phyloP scores from a whole-genome alignment of 2,329 filamentous ascomycete species.

The Colletotrichum sp. region DNA sequence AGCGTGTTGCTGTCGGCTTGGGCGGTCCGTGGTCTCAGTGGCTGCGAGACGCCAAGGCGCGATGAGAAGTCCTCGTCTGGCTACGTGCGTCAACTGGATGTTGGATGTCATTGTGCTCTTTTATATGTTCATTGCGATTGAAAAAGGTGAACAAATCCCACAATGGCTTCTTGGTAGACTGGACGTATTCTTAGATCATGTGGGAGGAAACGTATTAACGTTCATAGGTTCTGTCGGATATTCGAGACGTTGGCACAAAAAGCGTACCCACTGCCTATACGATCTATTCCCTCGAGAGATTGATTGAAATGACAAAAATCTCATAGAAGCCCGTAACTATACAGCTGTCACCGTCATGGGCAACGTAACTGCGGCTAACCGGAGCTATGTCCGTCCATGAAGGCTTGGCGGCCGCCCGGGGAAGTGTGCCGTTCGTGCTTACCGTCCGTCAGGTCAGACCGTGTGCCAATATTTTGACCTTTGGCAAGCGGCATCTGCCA shows the following conservation, averaged over 20 bases:
- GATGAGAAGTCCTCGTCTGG: background rate
- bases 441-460: background rate
- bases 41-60: background rate
- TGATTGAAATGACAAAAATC: background rate
- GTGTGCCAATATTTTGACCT: background rate
- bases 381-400: background rate
- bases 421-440: background rate
- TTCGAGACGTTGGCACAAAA: background rate
- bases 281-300: background rate
- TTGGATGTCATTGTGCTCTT: background rate
- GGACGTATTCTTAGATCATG: accelerated
- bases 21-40: background rate
- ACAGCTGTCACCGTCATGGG: background rate
- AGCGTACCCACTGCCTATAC: background rate
- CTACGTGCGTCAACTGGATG: background rate
- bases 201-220: background rate
- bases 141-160: background rate
- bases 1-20: background rate
- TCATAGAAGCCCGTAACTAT: accelerated
- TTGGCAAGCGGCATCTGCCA: background rate
- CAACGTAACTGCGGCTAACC: background rate
- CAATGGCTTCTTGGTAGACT: background rate
- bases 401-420: background rate
- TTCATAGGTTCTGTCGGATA: background rate
- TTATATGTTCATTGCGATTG: background rate